These are phyloP conservation scores for Puccinia horiana DNA, from an alignment of 1,284 basidiomycete species.

Conservation along the genomic window DNA sequence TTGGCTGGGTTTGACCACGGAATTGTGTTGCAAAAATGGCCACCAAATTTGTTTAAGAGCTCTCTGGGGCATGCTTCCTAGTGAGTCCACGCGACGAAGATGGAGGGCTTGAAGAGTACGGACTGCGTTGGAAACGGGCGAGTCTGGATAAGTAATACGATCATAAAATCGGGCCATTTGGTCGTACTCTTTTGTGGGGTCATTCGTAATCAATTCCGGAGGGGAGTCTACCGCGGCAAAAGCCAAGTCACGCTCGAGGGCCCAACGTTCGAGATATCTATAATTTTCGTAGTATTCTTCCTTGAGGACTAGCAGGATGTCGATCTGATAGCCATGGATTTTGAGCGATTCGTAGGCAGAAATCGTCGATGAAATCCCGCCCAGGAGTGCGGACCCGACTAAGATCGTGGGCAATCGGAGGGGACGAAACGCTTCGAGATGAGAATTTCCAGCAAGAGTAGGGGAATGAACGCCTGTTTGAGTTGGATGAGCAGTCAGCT, in stretches of 20 bases:
- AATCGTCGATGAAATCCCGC: conserved; percentile 92
- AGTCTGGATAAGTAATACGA: conserved; percentile 51
- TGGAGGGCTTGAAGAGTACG: conserved; percentile 70
- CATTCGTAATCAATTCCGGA: conserved; percentile 59
- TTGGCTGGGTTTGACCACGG: conserved; percentile 69
- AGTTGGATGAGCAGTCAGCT: not conserved
- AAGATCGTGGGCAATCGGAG: conserved; percentile 80
- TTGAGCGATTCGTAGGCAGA: conserved; percentile 87
- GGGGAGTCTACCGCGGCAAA: conserved; percentile 67
- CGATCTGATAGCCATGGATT: conserved; percentile 85
- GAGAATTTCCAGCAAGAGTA: conserved; percentile 78
- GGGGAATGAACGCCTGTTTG: conserved; percentile 85
- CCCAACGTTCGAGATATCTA: conserved; percentile 74
- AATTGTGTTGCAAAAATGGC: conserved; percentile 93
- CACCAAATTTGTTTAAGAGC: conserved; percentile 85
- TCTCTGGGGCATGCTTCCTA: conserved; percentile 75
- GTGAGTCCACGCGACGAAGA: conserved; percentile 66
- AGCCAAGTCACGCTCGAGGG: conserved; percentile 66
- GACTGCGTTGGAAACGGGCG: conserved; percentile 64
- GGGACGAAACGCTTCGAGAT: conserved; percentile 78
- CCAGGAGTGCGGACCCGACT: conserved; percentile 82
- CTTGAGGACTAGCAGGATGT: conserved; percentile 82
- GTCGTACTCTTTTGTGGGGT: not conserved
- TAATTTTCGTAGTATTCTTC: conserved; percentile 84
- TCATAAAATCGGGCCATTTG: conserved; percentile 25